Conservation (phyloP, 2,329 filamentous ascomycete genomes). For the Aureobasidium sp. region DNA sequence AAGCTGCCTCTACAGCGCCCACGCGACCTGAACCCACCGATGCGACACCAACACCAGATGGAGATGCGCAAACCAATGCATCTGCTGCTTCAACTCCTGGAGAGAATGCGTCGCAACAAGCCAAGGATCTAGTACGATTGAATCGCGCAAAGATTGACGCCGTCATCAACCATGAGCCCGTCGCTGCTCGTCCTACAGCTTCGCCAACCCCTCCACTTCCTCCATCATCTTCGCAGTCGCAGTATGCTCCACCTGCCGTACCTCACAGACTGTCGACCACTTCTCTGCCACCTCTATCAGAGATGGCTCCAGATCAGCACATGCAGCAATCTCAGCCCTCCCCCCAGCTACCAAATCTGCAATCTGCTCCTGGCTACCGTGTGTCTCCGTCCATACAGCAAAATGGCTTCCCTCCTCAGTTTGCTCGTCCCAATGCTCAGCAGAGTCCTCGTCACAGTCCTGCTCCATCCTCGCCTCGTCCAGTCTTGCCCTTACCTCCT, state of each 20-base stretch:
- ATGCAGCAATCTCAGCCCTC: slow-evolving; percentile 14
- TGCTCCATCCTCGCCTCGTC: slow-evolving; percentile 27
- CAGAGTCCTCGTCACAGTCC: slow-evolving; percentile 21
- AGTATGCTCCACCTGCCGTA: not conserved
- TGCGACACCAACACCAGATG: not conserved
- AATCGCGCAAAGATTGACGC: slow-evolving; percentile 27
- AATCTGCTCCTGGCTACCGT: slow-evolving; percentile 23
- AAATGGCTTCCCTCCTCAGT: slow-evolving; percentile 28
- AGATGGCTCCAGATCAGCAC: slow-evolving; percentile 26
- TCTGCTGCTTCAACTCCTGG: not conserved
- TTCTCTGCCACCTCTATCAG: slow-evolving; percentile 25
- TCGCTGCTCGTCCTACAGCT: slow-evolving; percentile 21
- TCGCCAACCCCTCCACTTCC: slow-evolving; percentile 19
- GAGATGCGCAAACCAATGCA: not conserved
- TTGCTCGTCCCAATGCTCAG: slow-evolving; percentile 16
- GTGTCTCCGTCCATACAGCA: slow-evolving; percentile 28
- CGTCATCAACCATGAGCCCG: slow-evolving; percentile 29
- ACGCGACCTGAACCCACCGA: not conserved
- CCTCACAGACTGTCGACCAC: slow-evolving; percentile 16
- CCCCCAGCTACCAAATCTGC: slow-evolving; percentile 19
- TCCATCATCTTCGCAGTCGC: slow-evolving; percentile 16
- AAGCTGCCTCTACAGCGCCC: not conserved
- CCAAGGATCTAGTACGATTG: not conserved
- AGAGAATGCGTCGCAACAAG: not conserved
- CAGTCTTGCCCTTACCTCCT: slow-evolving; percentile 29